These are phyloP conservation scores for Silene latifolia DNA, from an alignment of 148 eudicot species.

Conservation along the genomic window DNA sequence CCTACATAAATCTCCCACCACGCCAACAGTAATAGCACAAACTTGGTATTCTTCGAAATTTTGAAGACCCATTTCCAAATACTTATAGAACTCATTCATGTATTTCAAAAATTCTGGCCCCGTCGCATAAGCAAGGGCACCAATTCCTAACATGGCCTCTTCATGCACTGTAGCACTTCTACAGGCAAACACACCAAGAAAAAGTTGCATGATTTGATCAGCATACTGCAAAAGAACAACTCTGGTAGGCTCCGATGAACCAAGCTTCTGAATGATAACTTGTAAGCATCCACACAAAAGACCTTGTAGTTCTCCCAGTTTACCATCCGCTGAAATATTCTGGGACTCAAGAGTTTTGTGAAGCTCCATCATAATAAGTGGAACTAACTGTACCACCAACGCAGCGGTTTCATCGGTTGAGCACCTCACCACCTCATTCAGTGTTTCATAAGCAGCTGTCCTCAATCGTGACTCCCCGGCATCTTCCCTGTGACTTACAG, in stretches of 20 bases:
- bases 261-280: conserved; percentile 87
- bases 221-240: conserved; percentile 65
- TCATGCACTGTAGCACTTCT: conserved; percentile 89
- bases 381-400: conserved; percentile 70
- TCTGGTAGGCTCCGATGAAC: conserved; percentile 67
- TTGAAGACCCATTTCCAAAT: conserved; percentile 92
- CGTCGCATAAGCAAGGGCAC: conserved; percentile 82
- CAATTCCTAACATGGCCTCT: conserved; percentile 93
- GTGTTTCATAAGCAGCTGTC: conserved; percentile 88
- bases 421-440: conserved; percentile 93
- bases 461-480: conserved; percentile 79
- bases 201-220: conserved; percentile 82
- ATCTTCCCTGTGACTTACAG: conserved; percentile 83
- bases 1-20: conserved; percentile 87
- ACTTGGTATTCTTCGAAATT: conserved; percentile 92
- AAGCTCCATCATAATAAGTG: conserved; percentile 87
- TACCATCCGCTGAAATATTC: conserved; percentile 73
- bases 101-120: conserved; percentile 74
- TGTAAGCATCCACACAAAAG: conserved; percentile 93
- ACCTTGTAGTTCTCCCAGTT: conserved; percentile 83
- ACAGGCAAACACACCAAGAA: conserved; percentile 79
- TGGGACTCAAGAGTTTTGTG: conserved; percentile 82
- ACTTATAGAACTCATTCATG: conserved; percentile 81
- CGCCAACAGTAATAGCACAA: conserved; percentile 91
- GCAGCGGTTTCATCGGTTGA: conserved; percentile 86